Evolutionary conservation across 1,284 basidiomycete genomes (phyloP).

Genomic region (Ceratobasidium sp.): DNA sequence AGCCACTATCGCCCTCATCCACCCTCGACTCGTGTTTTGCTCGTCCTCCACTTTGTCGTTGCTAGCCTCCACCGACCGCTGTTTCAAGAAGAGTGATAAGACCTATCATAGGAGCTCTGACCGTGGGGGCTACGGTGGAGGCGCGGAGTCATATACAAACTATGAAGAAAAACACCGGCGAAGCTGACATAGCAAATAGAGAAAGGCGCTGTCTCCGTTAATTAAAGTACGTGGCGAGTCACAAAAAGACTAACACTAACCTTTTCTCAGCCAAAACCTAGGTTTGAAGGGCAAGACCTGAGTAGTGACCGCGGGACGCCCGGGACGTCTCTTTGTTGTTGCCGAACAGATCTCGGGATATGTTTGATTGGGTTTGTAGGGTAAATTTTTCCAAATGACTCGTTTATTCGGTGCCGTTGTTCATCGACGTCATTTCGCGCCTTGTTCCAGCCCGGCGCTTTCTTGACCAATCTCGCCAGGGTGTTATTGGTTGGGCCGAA

Average conservation of each 20-base stretch:
- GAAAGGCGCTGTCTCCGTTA: background rate
- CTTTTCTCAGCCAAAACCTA: constrained; percentile 36
- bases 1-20: background rate
- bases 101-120: background rate
- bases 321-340: constrained; percentile 49
- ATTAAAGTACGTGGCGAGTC: background rate
- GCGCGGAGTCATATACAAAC: background rate
- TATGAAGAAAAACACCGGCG: background rate
- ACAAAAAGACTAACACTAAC: background rate
- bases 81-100: background rate
- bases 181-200: background rate
- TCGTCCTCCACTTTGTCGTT: background rate
- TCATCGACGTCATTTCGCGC: no score
- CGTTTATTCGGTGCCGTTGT: no score
- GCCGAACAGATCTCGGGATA: background rate
- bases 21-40: background rate
- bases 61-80: background rate
- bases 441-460: no score
- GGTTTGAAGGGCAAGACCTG: constrained; percentile 74
- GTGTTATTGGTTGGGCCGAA: no score
- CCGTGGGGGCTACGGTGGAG: background rate
- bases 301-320: constrained; percentile 68
- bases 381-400: no score
- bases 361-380: background rate
- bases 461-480: no score